Conservation (phyloP, 1,284 basidiomycete genomes). For the Schizopora paradoxa region DNA sequence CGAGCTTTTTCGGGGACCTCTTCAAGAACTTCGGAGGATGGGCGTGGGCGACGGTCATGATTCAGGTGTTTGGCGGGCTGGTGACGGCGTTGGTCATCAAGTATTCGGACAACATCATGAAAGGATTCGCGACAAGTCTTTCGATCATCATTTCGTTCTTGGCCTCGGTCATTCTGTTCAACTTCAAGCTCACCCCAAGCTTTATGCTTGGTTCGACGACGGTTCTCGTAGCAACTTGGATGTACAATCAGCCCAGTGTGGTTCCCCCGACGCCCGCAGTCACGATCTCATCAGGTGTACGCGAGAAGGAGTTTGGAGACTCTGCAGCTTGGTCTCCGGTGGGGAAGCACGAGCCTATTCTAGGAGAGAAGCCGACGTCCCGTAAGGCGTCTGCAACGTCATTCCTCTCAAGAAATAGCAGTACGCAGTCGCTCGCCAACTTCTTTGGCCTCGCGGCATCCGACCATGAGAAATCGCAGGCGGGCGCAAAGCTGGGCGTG, state of each 20-base stretch:
- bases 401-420: slow-evolving; percentile 8
- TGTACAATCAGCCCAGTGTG: slow-evolving; percentile 70
- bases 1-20: slow-evolving; percentile 37
- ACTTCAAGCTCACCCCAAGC: slow-evolving; percentile 79
- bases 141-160: slow-evolving; percentile 92
- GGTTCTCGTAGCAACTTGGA: slow-evolving; percentile 83
- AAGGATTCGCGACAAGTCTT: slow-evolving; percentile 91
- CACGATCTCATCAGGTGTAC: background rate
- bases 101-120: slow-evolving; percentile 85
- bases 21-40: slow-evolving; percentile 81
- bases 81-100: slow-evolving; percentile 87
- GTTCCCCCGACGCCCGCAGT: too few species aligned
- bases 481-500: too few species aligned
- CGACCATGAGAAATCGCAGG: slow-evolving; percentile 14
- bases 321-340: slow-evolving; percentile 3
- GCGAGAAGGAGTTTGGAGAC: slow-evolving; percentile 8
- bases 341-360: slow-evolving; percentile 9
- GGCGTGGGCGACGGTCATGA: slow-evolving; percentile 87
- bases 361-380: slow-evolving; percentile 11
- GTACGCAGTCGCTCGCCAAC: slow-evolving; percentile 12
- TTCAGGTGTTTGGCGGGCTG: slow-evolving; percentile 87
- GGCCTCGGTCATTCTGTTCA: slow-evolving; percentile 82
- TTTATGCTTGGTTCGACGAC: slow-evolving; percentile 80
- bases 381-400: slow-evolving; percentile 2
- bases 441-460: slow-evolving; percentile 7